Evolutionary conservation across 352 stramenopile genomes (phyloP), one percentile per base, ranked within the genome.

Genomic region (Phytophthora pini): DNA sequence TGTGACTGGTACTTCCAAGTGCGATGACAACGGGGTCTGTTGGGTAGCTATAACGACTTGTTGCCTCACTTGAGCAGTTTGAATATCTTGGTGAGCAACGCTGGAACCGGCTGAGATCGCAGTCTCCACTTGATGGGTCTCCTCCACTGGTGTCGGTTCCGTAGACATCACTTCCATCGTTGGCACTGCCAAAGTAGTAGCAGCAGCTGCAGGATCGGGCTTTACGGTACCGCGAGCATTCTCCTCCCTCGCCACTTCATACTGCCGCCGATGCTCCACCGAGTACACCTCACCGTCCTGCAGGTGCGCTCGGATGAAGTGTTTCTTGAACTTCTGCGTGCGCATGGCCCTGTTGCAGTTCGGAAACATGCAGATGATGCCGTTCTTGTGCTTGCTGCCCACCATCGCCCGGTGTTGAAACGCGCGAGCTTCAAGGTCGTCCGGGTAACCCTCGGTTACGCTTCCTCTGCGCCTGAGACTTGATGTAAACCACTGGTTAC

Each of bases 301-400:
- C 54, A 94, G 62, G 54, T 94, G 86, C 60, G 72, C 66, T 73
- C 89, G 89, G 39, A 80, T 81, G 57, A 94, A 94, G 70, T 94
- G 86, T 69, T 86, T 70, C 65, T 94, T 94, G 62, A 94, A 94
- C 68, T 94, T 94, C 56, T 94, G 86, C 56, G 86, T 94, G 67
- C 86, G 82, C 86, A 94, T 94, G 47, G 82, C 75, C 76, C 90
- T 93, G 53, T 89, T 82, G 68, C 86, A 94, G 24, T 86, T 80
- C 10, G 86, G 86, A 56, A 85, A 94, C 68, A 77, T 81, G 72
- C 86, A 94, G 59, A 93, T 77, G 65, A 92, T 94, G 72, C 86
- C 86, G 52, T 94, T 94, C 81, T 94, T 94, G 84, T 94, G 86
- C 76, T 94, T 94, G 77, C 89, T 94, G 71, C 86, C 84, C 54